Percentiles rank a stretch among this genome's conserved stretches.
Evolutionary conservation across 305 asterid genomes (phyloP).

Genomic region (Rubia peregrina): DNA sequence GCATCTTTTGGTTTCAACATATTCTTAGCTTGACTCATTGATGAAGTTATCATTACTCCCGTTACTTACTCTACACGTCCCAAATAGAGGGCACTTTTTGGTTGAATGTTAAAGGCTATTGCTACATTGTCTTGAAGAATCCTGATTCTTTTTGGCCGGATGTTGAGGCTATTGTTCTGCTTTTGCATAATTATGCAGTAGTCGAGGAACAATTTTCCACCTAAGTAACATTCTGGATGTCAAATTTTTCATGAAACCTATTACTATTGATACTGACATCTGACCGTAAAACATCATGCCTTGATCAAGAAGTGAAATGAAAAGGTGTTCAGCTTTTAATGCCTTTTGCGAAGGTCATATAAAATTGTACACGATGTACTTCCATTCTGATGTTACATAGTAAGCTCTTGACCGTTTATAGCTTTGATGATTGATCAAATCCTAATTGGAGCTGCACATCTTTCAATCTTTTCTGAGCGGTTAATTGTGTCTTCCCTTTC

Average conservation of each 20-base stretch:
- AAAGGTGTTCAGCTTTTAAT: background rate
- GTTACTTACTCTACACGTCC: background rate
- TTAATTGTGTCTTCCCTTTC: background rate
- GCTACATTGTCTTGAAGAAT: background rate
- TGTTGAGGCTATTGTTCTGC: background rate
- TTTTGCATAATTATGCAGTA: background rate
- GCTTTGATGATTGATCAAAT: background rate
- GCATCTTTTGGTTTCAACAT: background rate
- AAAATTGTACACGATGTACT: background rate
- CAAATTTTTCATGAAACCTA: background rate
- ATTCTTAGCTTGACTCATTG: background rate
- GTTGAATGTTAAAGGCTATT: no score
- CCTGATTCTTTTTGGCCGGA: background rate
- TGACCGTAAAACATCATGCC: no score
- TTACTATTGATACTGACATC: background rate
- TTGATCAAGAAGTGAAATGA: no score
- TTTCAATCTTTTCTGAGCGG: background rate
- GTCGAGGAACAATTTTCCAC: background rate
- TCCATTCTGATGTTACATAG: background rate
- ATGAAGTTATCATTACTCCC: background rate
- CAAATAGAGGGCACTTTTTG: no score
- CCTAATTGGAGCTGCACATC: background rate
- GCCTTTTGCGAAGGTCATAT: background rate
- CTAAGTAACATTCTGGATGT: background rate
- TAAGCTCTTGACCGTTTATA: background rate